Conservation (phyloP, 306 rosid genomes). For the Quercus ilex region DNA sequence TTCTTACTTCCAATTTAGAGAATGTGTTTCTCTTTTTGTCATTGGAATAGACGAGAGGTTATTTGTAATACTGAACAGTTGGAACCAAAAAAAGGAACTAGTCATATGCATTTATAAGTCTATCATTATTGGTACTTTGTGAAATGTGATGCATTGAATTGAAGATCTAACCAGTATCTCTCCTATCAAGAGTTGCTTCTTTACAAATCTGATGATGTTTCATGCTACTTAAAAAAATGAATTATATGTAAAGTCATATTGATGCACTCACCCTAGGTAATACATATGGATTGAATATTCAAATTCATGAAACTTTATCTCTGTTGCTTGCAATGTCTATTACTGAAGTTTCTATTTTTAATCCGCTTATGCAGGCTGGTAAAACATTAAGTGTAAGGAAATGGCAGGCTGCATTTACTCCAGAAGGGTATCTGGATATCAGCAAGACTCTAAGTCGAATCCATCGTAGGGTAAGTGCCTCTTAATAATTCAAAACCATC, state of each 20-base stretch:
- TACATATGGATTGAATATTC: constrained; percentile 7
- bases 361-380: constrained; percentile 39
- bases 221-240: background rate
- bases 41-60: background rate
- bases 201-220: constrained; percentile 3
- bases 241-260: background rate
- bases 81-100: background rate
- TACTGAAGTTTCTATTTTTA: constrained; percentile 6
- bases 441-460: constrained; percentile 81
- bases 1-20: too few relatives aligned
- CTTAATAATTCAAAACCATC: constrained; percentile 24
- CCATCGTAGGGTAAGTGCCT: constrained; percentile 73
- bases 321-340: constrained; percentile 10
- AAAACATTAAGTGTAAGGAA: constrained; percentile 84
- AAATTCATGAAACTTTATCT: background rate
- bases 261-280: constrained; percentile 1
- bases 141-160: constrained; percentile 15
- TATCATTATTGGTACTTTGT: constrained; percentile 7
- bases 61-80: background rate
- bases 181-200: constrained; percentile 3
- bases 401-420: constrained; percentile 84
- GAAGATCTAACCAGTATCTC: constrained; percentile 4
- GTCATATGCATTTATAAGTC: background rate
- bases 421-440: constrained; percentile 84
- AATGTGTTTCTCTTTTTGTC: background rate